Evolutionary conservation across 2,329 filamentous ascomycete species (phyloP).

Genomic region (Peltaster fructicola): DNA sequence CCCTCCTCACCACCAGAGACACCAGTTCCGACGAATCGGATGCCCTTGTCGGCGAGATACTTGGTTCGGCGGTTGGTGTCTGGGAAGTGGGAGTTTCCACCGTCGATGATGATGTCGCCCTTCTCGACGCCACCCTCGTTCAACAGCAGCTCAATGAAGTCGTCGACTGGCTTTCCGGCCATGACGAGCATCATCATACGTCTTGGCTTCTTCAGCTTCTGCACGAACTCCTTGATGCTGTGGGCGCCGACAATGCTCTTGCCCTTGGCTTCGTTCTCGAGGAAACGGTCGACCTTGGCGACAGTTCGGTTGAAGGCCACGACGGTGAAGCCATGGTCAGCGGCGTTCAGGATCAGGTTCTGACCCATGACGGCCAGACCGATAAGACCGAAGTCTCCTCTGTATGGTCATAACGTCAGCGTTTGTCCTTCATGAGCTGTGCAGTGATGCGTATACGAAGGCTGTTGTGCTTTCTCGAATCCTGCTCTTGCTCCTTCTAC

Average conservation of each 20-base stretch:
- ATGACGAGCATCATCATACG: constrained; percentile 98
- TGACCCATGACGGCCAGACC: constrained; percentile 35
- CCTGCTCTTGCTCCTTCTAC: not conserved
- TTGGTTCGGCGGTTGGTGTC: constrained; percentile 94
- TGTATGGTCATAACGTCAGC: constrained; percentile 14
- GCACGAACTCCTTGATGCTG: constrained; percentile 81
- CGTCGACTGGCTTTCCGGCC: constrained; percentile 92
- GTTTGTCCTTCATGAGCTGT: constrained; percentile 1
- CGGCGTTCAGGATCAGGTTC: constrained; percentile 38
- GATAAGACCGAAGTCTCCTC: constrained; percentile 37
- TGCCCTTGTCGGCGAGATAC: constrained; percentile 72
- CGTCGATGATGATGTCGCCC: constrained; percentile 98
- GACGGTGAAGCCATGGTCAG: constrained; percentile 66
- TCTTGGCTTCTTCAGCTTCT: constrained; percentile 93
- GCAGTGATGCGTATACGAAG: constrained; percentile 1
- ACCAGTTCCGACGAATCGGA: constrained; percentile 91
- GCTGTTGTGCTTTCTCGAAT: not conserved
- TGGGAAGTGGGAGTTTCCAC: constrained; percentile 97
- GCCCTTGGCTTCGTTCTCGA: constrained; percentile 37
- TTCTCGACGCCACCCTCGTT: constrained; percentile 46
- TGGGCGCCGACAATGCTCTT: constrained; percentile 91
- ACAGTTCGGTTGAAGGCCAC: constrained; percentile 98
- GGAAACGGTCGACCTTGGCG: constrained; percentile 72
- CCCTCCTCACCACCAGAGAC: constrained; percentile 99
- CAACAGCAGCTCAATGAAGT: constrained; percentile 93